A percentile compares a stretch with the other conserved stretches of the same genome.
Evolutionary conservation across 352 stramenopile species (phyloP).

Genomic region (Plasmopara halstedii): DNA sequence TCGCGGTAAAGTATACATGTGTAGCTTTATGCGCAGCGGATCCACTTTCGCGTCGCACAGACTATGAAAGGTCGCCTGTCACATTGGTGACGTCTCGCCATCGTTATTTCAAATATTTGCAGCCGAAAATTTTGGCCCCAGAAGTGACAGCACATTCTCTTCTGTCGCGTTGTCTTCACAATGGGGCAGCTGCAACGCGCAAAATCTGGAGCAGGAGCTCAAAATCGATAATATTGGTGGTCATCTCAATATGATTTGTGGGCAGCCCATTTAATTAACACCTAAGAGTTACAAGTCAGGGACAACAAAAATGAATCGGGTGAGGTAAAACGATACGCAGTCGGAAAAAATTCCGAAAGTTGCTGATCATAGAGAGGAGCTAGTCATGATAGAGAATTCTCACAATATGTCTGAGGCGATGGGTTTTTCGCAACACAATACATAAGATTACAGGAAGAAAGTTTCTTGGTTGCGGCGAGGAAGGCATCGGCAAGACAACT

Average conservation of each 20-base stretch:
- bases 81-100: no score
- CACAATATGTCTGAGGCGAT: slow-evolving; percentile 59
- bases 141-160: slow-evolving; percentile 10
- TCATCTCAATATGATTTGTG: not conserved
- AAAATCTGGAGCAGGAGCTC: slow-evolving; percentile 31
- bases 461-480: slow-evolving; percentile 52
- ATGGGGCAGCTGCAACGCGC: slow-evolving; percentile 11
- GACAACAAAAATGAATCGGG: not conserved
- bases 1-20: no score
- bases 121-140: not conserved
- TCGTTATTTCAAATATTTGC: slow-evolving; percentile 20
- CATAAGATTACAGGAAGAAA: slow-evolving; percentile 64
- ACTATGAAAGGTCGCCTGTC: no score
- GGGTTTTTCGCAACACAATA: slow-evolving; percentile 70
- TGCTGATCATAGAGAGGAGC: slow-evolving; percentile 9
- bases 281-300: slow-evolving; percentile 9
- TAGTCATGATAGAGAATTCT: slow-evolving; percentile 34
- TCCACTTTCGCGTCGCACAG: no score
- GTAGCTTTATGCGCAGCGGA: no score
- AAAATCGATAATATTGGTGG: slow-evolving; percentile 5
- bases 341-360: slow-evolving; percentile 7
- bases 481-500: slow-evolving; percentile 71
- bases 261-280: slow-evolving; percentile 23
- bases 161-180: slow-evolving; percentile 20
- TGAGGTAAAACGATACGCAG: not conserved